Base-by-base conservation (phyloP, 2,329 filamentous ascomycete genomes). In the Ampelomyces quisqualis region DNA sequence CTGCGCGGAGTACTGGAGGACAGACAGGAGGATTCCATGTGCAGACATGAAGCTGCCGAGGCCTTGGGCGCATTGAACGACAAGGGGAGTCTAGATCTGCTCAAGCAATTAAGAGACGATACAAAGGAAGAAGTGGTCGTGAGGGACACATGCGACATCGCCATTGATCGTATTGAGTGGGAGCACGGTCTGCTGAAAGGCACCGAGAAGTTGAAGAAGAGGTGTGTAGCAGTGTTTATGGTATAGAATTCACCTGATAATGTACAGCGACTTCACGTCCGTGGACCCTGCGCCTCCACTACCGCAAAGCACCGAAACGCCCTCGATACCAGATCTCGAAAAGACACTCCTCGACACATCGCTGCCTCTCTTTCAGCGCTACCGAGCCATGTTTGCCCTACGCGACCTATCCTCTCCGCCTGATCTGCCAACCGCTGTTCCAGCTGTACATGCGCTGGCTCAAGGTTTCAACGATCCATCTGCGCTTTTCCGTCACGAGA, bases 301-400 rank as follows among this genome's bases (percentile, higher is more conserved):
- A 69, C 82, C 90, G 30, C 77, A 89, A 60, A 76, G 79, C n/a
- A 71, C 77, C 43, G 67, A 71, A 45, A 75, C 79, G 41, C 73
- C 73, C 45, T 83, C 82, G 3, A 88, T 95, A 34, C 76, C 84
- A 22, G 82, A 87, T 40, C 78, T 98, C 22, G 85, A 87, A 62
- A 78, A 80, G 61, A 82, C 80, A 17, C 77, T 98, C 38, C 82
- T 97, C 69, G 85, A 97, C 69, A 84, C 85, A 5, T 79, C 74
- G 4, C 73, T 84, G 34, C 88, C 90, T 17, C 80, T 98, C 9
- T 98, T 98, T 76, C 76, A 89, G 65, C 84, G 93, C 65, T 98
- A 98, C 73, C 84, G 93, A 61, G 91, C 93, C 67, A 98, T 98
- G 93, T 98, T 98, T 65, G 88, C 89, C 43, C 83, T 98, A 37